Conservation (phyloP, 2,329 filamentous ascomycete species). For the Lachnellula suecica region DNA sequence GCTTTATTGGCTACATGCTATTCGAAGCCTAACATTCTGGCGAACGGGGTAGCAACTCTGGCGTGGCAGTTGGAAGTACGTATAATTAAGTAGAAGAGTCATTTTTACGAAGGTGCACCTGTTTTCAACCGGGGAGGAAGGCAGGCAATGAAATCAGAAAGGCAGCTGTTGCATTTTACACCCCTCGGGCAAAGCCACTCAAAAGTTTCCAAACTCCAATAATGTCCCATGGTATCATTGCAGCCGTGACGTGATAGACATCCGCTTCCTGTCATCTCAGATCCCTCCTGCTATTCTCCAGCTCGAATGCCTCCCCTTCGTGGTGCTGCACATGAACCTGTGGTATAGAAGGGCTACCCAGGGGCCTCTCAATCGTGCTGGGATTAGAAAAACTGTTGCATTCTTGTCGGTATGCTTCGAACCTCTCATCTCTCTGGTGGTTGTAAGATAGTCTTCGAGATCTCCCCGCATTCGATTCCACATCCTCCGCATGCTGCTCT, state of each 20-base stretch:
- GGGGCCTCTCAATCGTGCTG: not conserved
- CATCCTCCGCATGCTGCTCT: slow-evolving; percentile 6
- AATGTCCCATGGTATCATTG: slow-evolving; percentile 5
- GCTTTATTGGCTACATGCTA: too few relatives aligned
- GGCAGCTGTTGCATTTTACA: too few relatives aligned
- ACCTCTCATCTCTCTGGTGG: slow-evolving; percentile 19
- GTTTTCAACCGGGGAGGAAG: too few relatives aligned
- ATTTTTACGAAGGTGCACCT: too few relatives aligned
- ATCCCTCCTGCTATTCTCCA: slow-evolving; percentile 12
- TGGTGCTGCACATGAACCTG: slow-evolving; percentile 21
- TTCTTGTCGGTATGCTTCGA: slow-evolving; percentile 18
- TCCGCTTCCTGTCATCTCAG: not conserved
- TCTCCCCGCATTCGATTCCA: not conserved
- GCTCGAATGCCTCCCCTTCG: slow-evolving; percentile 19
- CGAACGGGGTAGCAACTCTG: too few relatives aligned
- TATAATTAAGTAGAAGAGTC: too few relatives aligned
- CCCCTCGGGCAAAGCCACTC: too few relatives aligned
- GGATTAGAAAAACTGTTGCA: not conserved
- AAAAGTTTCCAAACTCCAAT: not conserved
- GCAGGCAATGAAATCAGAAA: too few relatives aligned
- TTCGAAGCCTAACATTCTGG: too few relatives aligned
- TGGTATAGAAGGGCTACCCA: slow-evolving; percentile 11
- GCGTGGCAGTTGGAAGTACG: too few relatives aligned
- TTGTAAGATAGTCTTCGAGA: slow-evolving; percentile 19
- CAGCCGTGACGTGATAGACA: not conserved